phyloP scores from a whole-genome alignment of 1,139 yeast genomes.

The Geotrichum aggregatum region DNA sequence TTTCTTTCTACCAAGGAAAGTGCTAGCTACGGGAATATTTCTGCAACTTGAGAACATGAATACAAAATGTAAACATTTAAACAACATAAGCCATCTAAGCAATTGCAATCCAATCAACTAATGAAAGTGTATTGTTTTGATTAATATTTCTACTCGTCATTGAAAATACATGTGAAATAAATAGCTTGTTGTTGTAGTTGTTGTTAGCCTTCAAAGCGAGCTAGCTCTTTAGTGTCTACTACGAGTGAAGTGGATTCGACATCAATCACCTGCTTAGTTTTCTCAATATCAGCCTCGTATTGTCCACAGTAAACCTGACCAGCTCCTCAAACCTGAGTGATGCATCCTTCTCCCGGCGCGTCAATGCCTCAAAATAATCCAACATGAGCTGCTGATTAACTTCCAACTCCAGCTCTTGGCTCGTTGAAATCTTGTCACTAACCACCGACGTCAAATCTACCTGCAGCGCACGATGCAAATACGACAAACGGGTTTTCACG shows the following conservation, averaged over 20 bases:
- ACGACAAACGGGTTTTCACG: conserved; percentile 47
- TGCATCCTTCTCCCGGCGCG: conserved; percentile 24
- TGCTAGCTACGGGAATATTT: too few species aligned
- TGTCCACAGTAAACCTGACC: conserved; percentile 35
- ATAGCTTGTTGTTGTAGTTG: too few species aligned
- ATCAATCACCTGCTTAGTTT: conserved; percentile 24
- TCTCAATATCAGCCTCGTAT: conserved; percentile 29
- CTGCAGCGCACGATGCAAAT: conserved; percentile 32
- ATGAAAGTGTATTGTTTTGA: too few species aligned
- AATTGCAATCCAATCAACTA: too few species aligned
- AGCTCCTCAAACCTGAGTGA: conserved; percentile 40
- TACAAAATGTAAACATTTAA: too few species aligned
- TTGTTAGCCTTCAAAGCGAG: too few species aligned
- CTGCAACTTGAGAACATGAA: too few species aligned
- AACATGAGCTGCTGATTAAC: conserved; percentile 62
- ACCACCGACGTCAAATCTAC: conserved; percentile 38
- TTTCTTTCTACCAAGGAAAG: not conserved
- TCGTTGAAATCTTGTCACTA: conserved; percentile 27
- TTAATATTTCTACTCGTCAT: too few species aligned
- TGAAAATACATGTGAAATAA: too few species aligned
- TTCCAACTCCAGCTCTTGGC: conserved; percentile 49
- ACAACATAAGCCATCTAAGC: too few species aligned
- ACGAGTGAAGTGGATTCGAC: not conserved
- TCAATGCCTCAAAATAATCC: conserved; percentile 51
- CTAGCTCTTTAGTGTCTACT: too few species aligned